These are phyloP conservation scores for Elsinoe fawcettii DNA, from an alignment of 2,329 filamentous ascomycete genomes.

Conservation along the genomic window DNA sequence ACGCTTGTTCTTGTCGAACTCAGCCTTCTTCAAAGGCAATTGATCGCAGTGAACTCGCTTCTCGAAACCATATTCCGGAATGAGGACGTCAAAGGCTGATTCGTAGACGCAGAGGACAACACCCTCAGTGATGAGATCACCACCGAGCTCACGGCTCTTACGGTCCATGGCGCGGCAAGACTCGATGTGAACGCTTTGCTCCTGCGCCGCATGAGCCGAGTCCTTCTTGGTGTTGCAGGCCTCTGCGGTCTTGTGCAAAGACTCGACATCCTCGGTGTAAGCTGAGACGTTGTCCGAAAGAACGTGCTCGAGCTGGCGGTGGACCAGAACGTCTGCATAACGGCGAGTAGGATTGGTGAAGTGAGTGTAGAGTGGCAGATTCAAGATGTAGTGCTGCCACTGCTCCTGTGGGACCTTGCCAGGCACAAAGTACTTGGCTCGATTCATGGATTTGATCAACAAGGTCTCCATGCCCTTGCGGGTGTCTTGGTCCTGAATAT, in stretches of 20 bases:
- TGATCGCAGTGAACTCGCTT: constrained; percentile 99
- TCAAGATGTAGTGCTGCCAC: constrained; percentile 83
- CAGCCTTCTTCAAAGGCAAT: constrained; percentile 96
- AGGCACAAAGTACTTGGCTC: constrained; percentile 88
- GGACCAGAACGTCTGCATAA: constrained; percentile 90
- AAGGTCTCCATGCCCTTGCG: constrained; percentile 98
- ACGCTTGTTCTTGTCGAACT: constrained; percentile 93
- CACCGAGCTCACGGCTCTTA: constrained; percentile 74
- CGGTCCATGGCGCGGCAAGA: constrained; percentile 94
- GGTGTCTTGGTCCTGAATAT: constrained; percentile 77
- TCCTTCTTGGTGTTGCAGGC: constrained; percentile 99
- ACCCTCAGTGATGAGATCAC: constrained; percentile 88
- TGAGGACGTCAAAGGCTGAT: constrained; percentile 95
- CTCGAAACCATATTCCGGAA: constrained; percentile 97
- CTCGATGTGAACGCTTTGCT: constrained; percentile 98
- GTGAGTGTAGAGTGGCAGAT: constrained; percentile 90
- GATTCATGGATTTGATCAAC: constrained; percentile 88
- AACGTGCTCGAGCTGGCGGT: constrained; percentile 84
- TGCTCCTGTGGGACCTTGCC: constrained; percentile 70
- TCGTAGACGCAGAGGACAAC: constrained; percentile 97
- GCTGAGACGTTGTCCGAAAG: constrained; percentile 67
- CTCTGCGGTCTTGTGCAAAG: constrained; percentile 83
- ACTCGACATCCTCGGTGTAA: constrained; percentile 83
- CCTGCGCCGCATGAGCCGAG: constrained; percentile 91
- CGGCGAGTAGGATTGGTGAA: constrained; percentile 93